Evolutionary conservation across 495 filamentous ascomycete genomes (phyloP).

Genomic region (Aspergillus indologenus): DNA sequence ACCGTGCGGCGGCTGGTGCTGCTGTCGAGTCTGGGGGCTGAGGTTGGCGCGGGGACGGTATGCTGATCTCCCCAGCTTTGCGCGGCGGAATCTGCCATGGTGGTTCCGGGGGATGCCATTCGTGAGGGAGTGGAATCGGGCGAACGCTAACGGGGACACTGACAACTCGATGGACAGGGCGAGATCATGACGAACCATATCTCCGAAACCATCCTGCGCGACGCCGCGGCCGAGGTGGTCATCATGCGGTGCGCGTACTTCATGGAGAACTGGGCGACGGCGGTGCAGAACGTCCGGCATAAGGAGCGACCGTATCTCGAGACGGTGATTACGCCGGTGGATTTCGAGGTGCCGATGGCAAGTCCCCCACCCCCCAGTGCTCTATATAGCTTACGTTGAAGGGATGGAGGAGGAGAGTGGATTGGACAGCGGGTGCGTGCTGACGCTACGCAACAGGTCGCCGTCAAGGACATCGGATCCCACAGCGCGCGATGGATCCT

Average conservation of each 20-base stretch:
- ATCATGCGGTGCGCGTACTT: slow-evolving; percentile 13
- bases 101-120: no score
- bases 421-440: no score
- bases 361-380: neutral
- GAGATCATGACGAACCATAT: slow-evolving; percentile 16
- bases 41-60: slow-evolving; percentile 8
- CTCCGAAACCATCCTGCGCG: slow-evolving; percentile 6
- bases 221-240: slow-evolving; percentile 7
- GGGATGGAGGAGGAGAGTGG: neutral
- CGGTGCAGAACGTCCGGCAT: neutral
- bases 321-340: slow-evolving; percentile 7
- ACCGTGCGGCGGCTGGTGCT: slow-evolving; percentile 8
- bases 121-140: no score
- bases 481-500: slow-evolving; percentile 1
- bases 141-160: no score
- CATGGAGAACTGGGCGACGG: slow-evolving; percentile 13
- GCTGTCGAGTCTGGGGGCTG: slow-evolving; percentile 13
- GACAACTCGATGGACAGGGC: no score
- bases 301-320: slow-evolving; percentile 3
- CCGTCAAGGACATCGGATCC: slow-evolving; percentile 11
- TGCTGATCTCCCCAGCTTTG: neutral
- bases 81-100: no score
- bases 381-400: neutral
- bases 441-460: slow-evolving; percentile 1
- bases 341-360: slow-evolving; percentile 12